A percentile compares a stretch with the other conserved stretches of the same genome.
Evolutionary conservation across 805 yeast genomes (phyloP).

Genomic region (Kluyveromyces siamensis): DNA sequence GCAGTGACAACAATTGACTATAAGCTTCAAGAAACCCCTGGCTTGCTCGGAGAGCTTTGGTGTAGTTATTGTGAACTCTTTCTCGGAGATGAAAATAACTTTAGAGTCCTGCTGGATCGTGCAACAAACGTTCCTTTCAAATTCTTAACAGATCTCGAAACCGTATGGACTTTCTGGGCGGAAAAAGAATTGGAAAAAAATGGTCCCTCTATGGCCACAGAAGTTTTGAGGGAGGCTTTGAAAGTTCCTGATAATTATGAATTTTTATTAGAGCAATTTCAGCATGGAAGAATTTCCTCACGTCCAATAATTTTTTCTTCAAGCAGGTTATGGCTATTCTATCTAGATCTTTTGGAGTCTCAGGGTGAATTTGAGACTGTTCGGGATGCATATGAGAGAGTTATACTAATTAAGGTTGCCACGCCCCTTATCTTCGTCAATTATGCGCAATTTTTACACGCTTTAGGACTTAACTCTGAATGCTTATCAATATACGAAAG

Average conservation of each 20-base stretch:
- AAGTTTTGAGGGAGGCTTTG: conserved; percentile 35
- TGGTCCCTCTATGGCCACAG: conserved; percentile 37
- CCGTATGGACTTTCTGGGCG: conserved; percentile 69
- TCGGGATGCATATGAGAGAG: conserved; percentile 40
- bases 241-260: conserved; percentile 30
- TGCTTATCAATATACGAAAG: conserved; percentile 56
- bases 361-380: conserved; percentile 30
- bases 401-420: conserved; percentile 51
- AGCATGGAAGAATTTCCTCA: conserved; percentile 31
- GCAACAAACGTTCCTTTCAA: conserved; percentile 65
- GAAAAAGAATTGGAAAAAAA: conserved; percentile 48
- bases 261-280: conserved; percentile 13
- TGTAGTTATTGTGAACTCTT: conserved; percentile 57
- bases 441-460: conserved; percentile 54
- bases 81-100: conserved; percentile 46
- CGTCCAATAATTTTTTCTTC: conserved; percentile 56
- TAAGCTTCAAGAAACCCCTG: conserved; percentile 29
- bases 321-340: conserved; percentile 60
- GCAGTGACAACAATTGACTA: conserved; percentile 67
- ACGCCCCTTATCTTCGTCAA: conserved; percentile 59
- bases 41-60: conserved; percentile 58
- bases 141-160: conserved; percentile 53
- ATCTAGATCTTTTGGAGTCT: conserved; percentile 61
- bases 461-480: conserved; percentile 32
- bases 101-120: conserved; percentile 52